Base-by-base conservation (phyloP, 2,329 filamentous ascomycete species). In the Geosmithia morbida region DNA sequence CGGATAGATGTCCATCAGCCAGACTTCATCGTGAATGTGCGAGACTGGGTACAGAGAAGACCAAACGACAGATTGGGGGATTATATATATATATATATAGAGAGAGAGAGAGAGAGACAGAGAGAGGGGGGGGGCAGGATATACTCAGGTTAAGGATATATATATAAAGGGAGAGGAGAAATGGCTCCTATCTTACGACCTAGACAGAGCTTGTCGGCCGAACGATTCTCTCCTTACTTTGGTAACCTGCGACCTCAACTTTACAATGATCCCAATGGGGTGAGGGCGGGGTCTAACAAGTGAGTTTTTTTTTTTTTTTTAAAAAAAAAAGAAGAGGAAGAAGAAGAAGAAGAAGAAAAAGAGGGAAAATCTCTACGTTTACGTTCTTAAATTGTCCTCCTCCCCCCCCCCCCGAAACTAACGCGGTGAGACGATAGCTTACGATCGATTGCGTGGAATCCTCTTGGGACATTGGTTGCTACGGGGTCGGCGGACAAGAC, bases 361-460 rank as follows among this genome's bases (percentile, higher is more conserved):
- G n/a, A n/a, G n/a, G n/a, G n/a, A n/a, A n/a, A n/a, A n/a, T n/a
- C n/a, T n/a, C n/a, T n/a, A n/a, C n/a, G n/a, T n/a, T n/a, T n/a
- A n/a, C n/a, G n/a, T n/a, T n/a, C n/a, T n/a, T n/a, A n/a, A n/a
- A n/a, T n/a, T n/a, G n/a, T n/a, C n/a, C n/a, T n/a, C n/a, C n/a
- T n/a, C n/a, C n/a, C n/a, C n/a, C n/a, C n/a, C n/a, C n/a, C n/a
- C n/a, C n/a, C n/a, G n/a, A n/a, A n/a, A n/a, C n/a, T n/a, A 26
- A 29, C 19, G 26, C 11, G 17, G 30, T 30, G 19, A n/a, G 17
- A 41, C 37, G 18, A 47, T 53, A 87, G 83, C 52, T 72, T 94
- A 48, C 80, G 85, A 41, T 83, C 84, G 2, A 81, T 97, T 53
- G 82, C 85, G 40, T 97, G 90, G 90, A 95, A 90, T 53, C 86